Base-by-base conservation (phyloP, 2,329 filamentous ascomycete species). In the Dactylellina drechsleri region DNA sequence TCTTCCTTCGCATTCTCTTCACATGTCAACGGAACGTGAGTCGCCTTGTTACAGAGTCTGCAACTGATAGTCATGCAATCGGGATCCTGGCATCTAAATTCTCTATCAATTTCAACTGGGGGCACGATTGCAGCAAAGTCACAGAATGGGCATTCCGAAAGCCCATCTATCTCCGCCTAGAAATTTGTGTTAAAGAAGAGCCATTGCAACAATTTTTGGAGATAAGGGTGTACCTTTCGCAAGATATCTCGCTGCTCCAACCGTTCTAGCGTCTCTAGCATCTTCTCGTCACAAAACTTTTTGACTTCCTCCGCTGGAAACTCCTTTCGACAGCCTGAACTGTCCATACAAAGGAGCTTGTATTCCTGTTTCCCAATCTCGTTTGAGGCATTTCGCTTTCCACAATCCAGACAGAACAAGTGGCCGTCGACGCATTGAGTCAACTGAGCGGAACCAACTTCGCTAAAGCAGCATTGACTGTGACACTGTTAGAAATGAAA, bases 131-230 rank as follows among this genome's bases (percentile, higher is more conserved):
- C 91, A 49, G 91, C 92, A 83, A 88, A 96, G 20, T 91, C 88
- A 81, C 92, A 96, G 79, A 93, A 95, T 0, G 92, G 92, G 77
- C 92, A 96, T 36, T 86, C 88, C 36, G 87, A 90, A 1, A 96
- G 85, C 75, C 89, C 88, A 47, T 92, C 88, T 41, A 96, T 85
- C 0, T 85, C 87, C 0, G 92, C 91, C 75, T 75, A 23, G 15
- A 23, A 47, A 16, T 3, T 13, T n/a, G 5, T 47, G 18, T 52
- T 52, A 52, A 23, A 18, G 28, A 36, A 5, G 13, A 8, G 5
- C 6, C 16, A 12, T 26, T 16, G 7, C 2, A 15, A 20, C 10
- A 10, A 47, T 53, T 10, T 4, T 20, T n/a, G 12, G 10, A 12
- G 18, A 23, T 13, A 49, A 26, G 16, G 2, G 16, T 16, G 45